Evolutionary conservation across 73 alveolate species (phyloP), one percentile per base, ranked within the genome.

Genomic region (Uronychia setigera): DNA sequence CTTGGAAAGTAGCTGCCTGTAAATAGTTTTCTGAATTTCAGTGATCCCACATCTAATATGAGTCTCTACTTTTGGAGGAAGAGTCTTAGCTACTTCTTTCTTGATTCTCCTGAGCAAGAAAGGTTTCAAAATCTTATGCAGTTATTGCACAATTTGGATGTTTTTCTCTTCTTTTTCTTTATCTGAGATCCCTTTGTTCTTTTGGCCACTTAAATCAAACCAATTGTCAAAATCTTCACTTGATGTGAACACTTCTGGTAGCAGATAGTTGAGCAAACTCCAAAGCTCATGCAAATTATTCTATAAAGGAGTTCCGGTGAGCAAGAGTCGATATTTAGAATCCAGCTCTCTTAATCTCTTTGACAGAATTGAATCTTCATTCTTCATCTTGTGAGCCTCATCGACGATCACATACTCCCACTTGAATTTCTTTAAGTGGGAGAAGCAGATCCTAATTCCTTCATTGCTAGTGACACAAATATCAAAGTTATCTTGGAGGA

Each of bases 301-400:
- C 91, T 98, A 96, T 32, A 98, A 91, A n/a, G 99, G 99, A 33
- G 99, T 96, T 29, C 99, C 99, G 13, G 99, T 97, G 0, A 98
- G 92, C 75, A 98, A 83, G 28, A 98, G 93, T 78, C 99, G 93
- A 89, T 95, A 91, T 84, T 96, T 94, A 79, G 99, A 93, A 77
- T 95, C 88, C 31, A 98, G 93, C 82, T 87, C 78, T 84, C 99
- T 94, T 14, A 94, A 90, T 86, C 84, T 89, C 90, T 86, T 80
- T 46, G 98, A 87, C 31, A 96, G 93, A 78, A 87, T 82, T 29
- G 98, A 91, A 67, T 93, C 96, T 82, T 96, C 99, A 86, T 97
- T 98, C 92, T 98, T 98, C 35, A 98, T 97, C 80, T 98, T 98
- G 87, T 98, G 99, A 33, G 99, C 99, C 89, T 98, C 99, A 82